phyloP scores from a whole-genome alignment of 208 protist species.

The Sergeia podlipaevii region DNA sequence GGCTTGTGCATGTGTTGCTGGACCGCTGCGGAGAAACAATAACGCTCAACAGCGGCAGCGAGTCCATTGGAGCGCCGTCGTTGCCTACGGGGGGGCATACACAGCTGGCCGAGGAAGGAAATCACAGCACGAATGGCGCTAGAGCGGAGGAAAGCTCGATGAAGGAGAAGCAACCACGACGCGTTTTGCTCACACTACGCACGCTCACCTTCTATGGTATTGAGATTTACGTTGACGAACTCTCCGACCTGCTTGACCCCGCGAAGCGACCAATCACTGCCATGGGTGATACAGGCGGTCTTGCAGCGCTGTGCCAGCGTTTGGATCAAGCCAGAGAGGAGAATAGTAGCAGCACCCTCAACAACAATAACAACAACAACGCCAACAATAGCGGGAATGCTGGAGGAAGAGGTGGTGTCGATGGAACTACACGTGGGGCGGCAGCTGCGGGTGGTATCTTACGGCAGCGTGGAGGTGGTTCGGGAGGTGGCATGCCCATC shows the following conservation, averaged over 20 bases:
- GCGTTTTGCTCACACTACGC: slow-evolving; percentile 44
- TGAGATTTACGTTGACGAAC: slow-evolving; percentile 85
- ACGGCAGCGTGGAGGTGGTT: not conserved
- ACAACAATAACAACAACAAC: slow-evolving; percentile 7
- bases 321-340: slow-evolving; percentile 37
- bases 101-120: not conserved
- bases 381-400: not conserved
- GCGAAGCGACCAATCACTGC: slow-evolving; percentile 55
- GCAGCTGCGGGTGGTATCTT: not conserved
- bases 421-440: not conserved
- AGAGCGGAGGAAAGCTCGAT: slow-evolving; percentile 1
- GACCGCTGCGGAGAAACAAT: slow-evolving; percentile 59
- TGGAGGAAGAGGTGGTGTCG: not conserved
- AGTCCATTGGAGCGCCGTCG: not conserved
- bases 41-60: slow-evolving; percentile 17
- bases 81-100: not conserved
- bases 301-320: slow-evolving; percentile 56
- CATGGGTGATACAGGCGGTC: slow-evolving; percentile 65
- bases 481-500: slow-evolving; percentile 61
- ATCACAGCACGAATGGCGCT: not conserved
- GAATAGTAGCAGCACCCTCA: not conserved
- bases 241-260: slow-evolving; percentile 77
- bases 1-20: slow-evolving; percentile 70
- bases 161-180: not conserved
- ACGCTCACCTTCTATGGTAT: slow-evolving; percentile 82